These are phyloP conservation scores for Huiozyma sinensis DNA, from an alignment of 805 yeast genomes.

Conservation along the genomic window DNA sequence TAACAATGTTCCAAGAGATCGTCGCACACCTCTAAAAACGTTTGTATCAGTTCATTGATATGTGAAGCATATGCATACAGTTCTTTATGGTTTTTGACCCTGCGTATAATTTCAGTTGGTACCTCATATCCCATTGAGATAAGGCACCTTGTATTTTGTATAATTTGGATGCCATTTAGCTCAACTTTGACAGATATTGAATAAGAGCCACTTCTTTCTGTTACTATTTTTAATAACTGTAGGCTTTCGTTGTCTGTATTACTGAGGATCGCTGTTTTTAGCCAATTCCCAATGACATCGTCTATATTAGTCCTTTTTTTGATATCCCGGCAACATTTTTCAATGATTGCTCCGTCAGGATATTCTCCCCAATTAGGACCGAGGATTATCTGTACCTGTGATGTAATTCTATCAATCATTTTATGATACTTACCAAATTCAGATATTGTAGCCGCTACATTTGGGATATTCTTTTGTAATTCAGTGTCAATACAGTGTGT, in stretches of 20 bases:
- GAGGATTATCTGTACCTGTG: slow-evolving; percentile 39
- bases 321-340: slow-evolving; percentile 37
- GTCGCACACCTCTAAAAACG: slow-evolving; percentile 28
- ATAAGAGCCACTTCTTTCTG: slow-evolving; percentile 14
- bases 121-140: slow-evolving; percentile 41
- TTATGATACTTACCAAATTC: slow-evolving; percentile 44
- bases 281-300: slow-evolving; percentile 40
- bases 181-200: slow-evolving; percentile 44
- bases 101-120: slow-evolving; percentile 41
- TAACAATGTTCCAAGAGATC: slow-evolving; percentile 31
- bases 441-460: slow-evolving; percentile 38
- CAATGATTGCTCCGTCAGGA: slow-evolving; percentile 57
- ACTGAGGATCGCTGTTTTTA: slow-evolving; percentile 19
- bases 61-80: slow-evolving; percentile 49
- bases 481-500: not conserved
- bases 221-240: slow-evolving; percentile 31
- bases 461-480: slow-evolving; percentile 31
- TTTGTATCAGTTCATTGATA: slow-evolving; percentile 40
- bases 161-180: slow-evolving; percentile 30
- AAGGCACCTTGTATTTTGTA: slow-evolving; percentile 46
- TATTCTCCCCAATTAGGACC: slow-evolving; percentile 53
- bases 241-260: slow-evolving; percentile 22
- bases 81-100: slow-evolving; percentile 39
- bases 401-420: slow-evolving; percentile 33
- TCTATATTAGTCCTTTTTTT: slow-evolving; percentile 37